These are phyloP conservation scores for Daldinia bambusicola DNA, from an alignment of 495 filamentous ascomycete genomes.

Conservation along the genomic window DNA sequence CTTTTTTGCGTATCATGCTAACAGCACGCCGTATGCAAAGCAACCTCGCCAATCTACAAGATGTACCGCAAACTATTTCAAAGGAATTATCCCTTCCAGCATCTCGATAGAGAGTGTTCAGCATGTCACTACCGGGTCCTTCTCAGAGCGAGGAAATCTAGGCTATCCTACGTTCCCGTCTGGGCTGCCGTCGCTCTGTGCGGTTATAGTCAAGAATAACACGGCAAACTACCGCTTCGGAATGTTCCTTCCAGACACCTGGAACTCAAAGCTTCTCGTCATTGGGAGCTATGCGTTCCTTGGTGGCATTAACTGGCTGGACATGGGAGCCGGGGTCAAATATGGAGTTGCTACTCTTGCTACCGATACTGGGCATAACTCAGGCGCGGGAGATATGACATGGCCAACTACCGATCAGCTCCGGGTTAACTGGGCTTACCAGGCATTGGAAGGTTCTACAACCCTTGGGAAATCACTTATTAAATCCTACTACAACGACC, in stretches of 20 bases:
- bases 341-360: constrained; percentile 66
- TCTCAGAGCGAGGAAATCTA: constrained; percentile 45
- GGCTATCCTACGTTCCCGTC: constrained; percentile 56
- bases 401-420: constrained; percentile 61
- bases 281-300: constrained; percentile 59
- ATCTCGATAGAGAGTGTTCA: constrained; percentile 35
- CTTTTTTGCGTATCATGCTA: constrained; percentile 25
- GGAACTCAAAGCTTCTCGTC: constrained; percentile 58
- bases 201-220: constrained; percentile 58
- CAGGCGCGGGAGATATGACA: constrained; percentile 50
- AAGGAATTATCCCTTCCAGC: constrained; percentile 32
- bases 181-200: constrained; percentile 59
- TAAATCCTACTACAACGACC: constrained; percentile 34
- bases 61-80: constrained; percentile 41
- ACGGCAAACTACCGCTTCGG: constrained; percentile 63
- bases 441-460: constrained; percentile 58
- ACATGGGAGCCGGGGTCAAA: constrained; percentile 56
- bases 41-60: constrained; percentile 35
- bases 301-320: constrained; percentile 63
- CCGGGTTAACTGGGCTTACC: constrained; percentile 54
- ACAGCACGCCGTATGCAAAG: constrained; percentile 31
- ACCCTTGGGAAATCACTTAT: constrained; percentile 50
- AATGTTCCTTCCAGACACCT: constrained; percentile 61
- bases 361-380: constrained; percentile 67
- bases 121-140: constrained; percentile 45